These are phyloP conservation scores for Trichoderma sp. DNA, from an alignment of 2,329 filamentous ascomycete species.

Conservation along the genomic window DNA sequence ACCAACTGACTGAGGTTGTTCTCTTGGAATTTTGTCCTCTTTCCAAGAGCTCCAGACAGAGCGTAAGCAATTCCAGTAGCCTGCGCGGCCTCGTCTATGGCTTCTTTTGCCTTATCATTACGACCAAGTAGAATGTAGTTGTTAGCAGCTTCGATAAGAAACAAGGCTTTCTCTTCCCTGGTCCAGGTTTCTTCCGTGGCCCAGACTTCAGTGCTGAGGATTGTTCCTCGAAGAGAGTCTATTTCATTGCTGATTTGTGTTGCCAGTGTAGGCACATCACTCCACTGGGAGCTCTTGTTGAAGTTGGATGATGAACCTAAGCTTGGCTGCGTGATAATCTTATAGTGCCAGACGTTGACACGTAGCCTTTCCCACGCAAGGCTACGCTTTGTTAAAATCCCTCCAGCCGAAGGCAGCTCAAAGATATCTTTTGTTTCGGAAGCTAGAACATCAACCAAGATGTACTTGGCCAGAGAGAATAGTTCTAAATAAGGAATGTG, in stretches of 20 bases:
- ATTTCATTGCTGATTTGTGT: constrained; percentile 46
- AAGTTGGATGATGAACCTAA: constrained; percentile 55
- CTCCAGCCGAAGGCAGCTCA: constrained; percentile 27
- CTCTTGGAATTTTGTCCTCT: constrained; percentile 76
- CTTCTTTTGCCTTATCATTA: constrained; percentile 70
- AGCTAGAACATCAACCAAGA: constrained; percentile 38
- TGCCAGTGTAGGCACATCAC: constrained; percentile 57
- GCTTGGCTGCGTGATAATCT: constrained; percentile 57
- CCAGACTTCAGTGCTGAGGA: constrained; percentile 41
- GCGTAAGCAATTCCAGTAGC: constrained; percentile 75
- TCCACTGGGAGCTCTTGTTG: constrained; percentile 57
- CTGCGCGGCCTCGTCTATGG: constrained; percentile 65
- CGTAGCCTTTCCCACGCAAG: constrained; percentile 65
- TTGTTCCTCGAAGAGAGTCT: constrained; percentile 40
- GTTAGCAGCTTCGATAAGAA: constrained; percentile 77
- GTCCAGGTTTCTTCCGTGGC: constrained; percentile 39
- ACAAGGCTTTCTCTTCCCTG: constrained; percentile 59
- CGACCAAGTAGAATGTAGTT: constrained; percentile 82
- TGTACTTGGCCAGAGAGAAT: constrained; percentile 66
- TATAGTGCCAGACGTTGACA: constrained; percentile 68
- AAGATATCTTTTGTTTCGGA: constrained; percentile 28
- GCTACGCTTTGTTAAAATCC: constrained; percentile 47
- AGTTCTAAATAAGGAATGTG: constrained; percentile 82
- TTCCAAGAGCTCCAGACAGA: constrained; percentile 82
- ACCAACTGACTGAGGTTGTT: constrained; percentile 84